phyloP scores from a whole-genome alignment of 2,329 filamentous ascomycete species.

The Colletotrichum spaethianum region DNA sequence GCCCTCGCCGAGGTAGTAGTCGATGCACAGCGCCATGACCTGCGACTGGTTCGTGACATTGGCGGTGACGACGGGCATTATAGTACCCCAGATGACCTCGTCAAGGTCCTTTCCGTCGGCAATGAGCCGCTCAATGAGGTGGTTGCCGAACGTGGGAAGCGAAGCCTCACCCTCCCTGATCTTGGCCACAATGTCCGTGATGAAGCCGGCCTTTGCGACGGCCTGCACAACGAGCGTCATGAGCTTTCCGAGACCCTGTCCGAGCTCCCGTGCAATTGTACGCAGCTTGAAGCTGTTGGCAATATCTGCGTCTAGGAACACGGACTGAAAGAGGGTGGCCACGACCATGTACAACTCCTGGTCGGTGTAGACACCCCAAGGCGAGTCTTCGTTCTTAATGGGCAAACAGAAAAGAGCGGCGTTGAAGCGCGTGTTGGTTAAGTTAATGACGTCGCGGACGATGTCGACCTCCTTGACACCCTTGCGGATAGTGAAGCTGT shows the following conservation, averaged over 20 bases:
- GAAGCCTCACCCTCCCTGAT: conserved; percentile 56
- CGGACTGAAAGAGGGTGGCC: conserved; percentile 67
- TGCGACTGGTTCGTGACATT: conserved; percentile 73
- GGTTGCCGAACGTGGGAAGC: conserved; percentile 68
- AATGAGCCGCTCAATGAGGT: conserved; percentile 69
- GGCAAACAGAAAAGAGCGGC: conserved; percentile 68
- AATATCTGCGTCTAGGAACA: conserved; percentile 70
- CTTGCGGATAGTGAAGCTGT: conserved; percentile 45
- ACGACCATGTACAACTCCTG: conserved; percentile 71
- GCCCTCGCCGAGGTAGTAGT: conserved; percentile 71
- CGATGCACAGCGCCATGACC: conserved; percentile 70
- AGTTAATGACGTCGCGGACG: conserved; percentile 63
- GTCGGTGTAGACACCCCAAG: conserved; percentile 68
- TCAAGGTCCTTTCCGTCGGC: conserved; percentile 66
- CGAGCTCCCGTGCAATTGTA: conserved; percentile 63
- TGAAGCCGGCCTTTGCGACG: conserved; percentile 59
- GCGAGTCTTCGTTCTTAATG: conserved; percentile 66
- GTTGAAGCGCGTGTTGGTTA: conserved; percentile 69
- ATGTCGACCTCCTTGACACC: conserved; percentile 51
- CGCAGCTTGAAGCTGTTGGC: conserved; percentile 70
- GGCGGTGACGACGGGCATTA: conserved; percentile 69
- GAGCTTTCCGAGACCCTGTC: conserved; percentile 65
- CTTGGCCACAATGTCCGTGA: conserved; percentile 61
- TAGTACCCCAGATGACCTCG: conserved; percentile 69
- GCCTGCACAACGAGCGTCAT: conserved; percentile 67